These are phyloP conservation scores for Carex arenaria DNA, from an alignment of 202 grass and related monocot genomes.

Conservation along the genomic window DNA sequence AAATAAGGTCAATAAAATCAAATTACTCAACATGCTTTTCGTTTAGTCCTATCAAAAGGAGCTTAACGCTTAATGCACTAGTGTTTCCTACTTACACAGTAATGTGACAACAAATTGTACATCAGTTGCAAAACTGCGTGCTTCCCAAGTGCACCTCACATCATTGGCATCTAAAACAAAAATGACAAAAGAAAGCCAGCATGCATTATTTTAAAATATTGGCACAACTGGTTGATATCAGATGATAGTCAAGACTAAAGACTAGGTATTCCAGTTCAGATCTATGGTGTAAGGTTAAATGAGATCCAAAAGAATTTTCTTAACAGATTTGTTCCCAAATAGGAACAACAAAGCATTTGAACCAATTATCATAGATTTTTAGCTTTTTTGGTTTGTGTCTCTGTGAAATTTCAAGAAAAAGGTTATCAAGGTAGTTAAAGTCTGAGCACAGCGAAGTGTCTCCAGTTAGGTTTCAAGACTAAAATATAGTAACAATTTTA, in stretches of 20 bases:
- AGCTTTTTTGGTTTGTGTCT: background rate
- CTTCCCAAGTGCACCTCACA: background rate
- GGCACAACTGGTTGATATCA: background rate
- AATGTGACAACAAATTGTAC: conserved; percentile 14
- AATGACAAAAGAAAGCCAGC: background rate
- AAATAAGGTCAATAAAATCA: background rate
- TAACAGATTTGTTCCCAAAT: background rate
- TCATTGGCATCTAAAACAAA: conserved; percentile 19
- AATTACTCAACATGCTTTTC: background rate
- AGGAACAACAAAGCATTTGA: background rate
- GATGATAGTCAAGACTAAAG: background rate
- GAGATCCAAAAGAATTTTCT: background rate
- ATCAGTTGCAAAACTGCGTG: background rate
- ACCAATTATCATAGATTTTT: background rate
- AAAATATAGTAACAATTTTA: background rate
- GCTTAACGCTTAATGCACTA: background rate
- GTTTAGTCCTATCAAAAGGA: background rate
- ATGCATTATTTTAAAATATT: background rate
- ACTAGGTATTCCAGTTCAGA: background rate
- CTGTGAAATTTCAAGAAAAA: background rate
- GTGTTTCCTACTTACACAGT: background rate
- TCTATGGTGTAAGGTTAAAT: background rate
- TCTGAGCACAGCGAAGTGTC: background rate
- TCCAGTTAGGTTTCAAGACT: background rate
- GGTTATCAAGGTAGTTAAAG: background rate